These are phyloP conservation scores for Trebouxia gelatinosa DNA, from an alignment of 163 green algal genomes.

Conservation along the genomic window DNA sequence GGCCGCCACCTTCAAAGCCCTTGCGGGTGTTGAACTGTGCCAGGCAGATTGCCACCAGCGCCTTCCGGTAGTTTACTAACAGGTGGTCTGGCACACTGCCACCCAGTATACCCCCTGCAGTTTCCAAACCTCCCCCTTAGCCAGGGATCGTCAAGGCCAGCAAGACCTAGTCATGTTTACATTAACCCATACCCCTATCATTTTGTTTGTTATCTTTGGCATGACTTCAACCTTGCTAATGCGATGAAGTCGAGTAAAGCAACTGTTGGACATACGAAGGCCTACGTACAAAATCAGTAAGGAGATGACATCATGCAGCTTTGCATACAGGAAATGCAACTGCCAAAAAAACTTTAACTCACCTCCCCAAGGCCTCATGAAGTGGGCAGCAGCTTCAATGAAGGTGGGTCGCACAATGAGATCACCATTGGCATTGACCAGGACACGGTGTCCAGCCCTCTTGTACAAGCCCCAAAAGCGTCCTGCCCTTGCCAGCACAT, in stretches of 20 bases:
- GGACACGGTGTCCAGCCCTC: slow-evolving; percentile 39
- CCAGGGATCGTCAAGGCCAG: not conserved
- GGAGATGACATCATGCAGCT: not conserved
- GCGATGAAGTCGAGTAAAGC: no score
- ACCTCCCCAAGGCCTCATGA: slow-evolving; percentile 9
- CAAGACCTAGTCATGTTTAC: not conserved
- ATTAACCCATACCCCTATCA: not conserved
- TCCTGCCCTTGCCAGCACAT: slow-evolving; percentile 30
- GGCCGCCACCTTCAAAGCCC: slow-evolving; percentile 30
- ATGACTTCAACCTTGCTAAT: not conserved
- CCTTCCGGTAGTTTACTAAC: slow-evolving; percentile 34
- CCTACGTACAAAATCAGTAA: no score
- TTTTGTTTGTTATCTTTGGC: not conserved
- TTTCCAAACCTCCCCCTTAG: no score
- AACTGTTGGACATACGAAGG: no score
- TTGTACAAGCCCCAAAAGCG: slow-evolving; percentile 46
- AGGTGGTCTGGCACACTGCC: slow-evolving; percentile 33
- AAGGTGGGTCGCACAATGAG: slow-evolving; percentile 50
- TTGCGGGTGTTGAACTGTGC: slow-evolving; percentile 36
- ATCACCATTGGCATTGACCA: slow-evolving; percentile 45
- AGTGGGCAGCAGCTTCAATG: slow-evolving; percentile 36
- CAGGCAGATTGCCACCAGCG: slow-evolving; percentile 37
- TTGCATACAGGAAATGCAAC: not conserved
- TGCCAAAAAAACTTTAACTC: not conserved
- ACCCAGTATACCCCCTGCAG: slow-evolving; percentile 4